These are phyloP conservation scores for Vigna unguiculata DNA, from an alignment of 306 rosid species.

Conservation along the genomic window DNA sequence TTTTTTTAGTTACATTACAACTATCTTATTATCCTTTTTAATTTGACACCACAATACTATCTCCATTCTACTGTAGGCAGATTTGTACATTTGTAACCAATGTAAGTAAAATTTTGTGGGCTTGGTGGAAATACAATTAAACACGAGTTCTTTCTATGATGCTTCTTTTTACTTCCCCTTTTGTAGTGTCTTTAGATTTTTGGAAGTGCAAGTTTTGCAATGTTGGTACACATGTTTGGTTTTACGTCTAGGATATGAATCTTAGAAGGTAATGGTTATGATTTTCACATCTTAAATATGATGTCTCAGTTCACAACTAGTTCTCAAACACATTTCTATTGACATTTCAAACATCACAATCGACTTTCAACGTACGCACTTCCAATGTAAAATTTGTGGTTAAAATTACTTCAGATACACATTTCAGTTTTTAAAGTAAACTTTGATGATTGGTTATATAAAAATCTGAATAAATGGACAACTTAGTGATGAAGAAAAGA, in stretches of 20 bases:
- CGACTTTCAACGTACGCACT: not conserved
- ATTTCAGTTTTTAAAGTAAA: not conserved
- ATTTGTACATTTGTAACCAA: slow-evolving; percentile 53
- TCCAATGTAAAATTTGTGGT: not conserved
- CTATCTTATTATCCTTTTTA: slow-evolving; percentile 36
- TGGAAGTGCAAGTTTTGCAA: not conserved
- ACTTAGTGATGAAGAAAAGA: slow-evolving; percentile 1
- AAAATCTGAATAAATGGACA: not conserved
- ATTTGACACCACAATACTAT: slow-evolving; percentile 35
- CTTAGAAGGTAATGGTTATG: too few relatives aligned
- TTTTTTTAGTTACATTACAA: slow-evolving; percentile 39
- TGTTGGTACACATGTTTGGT: too few relatives aligned
- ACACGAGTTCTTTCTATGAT: slow-evolving; percentile 31
- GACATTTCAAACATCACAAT: not conserved
- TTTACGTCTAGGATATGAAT: too few relatives aligned
- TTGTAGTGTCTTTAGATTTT: not conserved
- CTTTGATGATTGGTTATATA: not conserved
- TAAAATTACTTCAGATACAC: not conserved
- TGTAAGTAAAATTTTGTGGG: slow-evolving; percentile 55
- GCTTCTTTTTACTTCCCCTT: not conserved
- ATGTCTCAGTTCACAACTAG: not conserved
- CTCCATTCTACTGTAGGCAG: slow-evolving; percentile 39
- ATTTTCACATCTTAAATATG: not conserved
- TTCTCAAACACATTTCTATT: not conserved
- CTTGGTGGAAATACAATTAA: slow-evolving; percentile 38